A percentile compares a stretch with the other conserved stretches of the same genome.
phyloP scores from a whole-genome alignment of 2,329 filamentous ascomycete species.

The Cordyceps javanica region DNA sequence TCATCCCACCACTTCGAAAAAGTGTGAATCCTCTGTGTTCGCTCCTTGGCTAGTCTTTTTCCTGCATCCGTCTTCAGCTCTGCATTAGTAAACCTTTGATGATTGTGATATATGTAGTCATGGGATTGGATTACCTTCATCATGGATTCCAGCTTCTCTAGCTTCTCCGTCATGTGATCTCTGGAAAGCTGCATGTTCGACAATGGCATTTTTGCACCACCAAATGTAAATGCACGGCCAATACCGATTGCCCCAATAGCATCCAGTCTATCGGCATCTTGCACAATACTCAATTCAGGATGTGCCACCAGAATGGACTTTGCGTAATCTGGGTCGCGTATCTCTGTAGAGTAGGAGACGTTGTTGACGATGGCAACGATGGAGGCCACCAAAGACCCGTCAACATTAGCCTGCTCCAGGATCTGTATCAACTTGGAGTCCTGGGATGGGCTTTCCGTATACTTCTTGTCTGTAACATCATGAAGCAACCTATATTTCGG shows the following conservation, averaged over 20 bases:
- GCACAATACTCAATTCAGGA: constrained; percentile 66
- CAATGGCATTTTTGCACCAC: constrained; percentile 55
- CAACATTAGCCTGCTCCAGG: constrained; percentile 51
- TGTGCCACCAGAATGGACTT: constrained; percentile 50
- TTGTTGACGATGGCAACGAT: constrained; percentile 68
- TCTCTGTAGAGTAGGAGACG: constrained; percentile 73
- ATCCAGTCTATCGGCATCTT: constrained; percentile 88
- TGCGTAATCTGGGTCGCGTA: constrained; percentile 56
- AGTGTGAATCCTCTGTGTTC: constrained; percentile 44
- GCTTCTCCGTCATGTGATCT: constrained; percentile 70
- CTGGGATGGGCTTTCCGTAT: constrained; percentile 55
- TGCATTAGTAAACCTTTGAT: not conserved
- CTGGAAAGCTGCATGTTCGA: constrained; percentile 54
- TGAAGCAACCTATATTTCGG: constrained; percentile 66
- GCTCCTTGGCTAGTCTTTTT: constrained; percentile 43
- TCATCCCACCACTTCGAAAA: constrained; percentile 56
- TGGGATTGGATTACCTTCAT: constrained; percentile 47
- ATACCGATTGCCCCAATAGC: constrained; percentile 84
- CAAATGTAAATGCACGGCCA: constrained; percentile 58
- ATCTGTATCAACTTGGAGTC: constrained; percentile 49
- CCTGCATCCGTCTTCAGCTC: constrained; percentile 42
- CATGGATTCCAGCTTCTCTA: constrained; percentile 57
- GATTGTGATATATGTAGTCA: too few species aligned
- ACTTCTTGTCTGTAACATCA: constrained; percentile 88
- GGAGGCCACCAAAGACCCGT: constrained; percentile 50